These are phyloP conservation scores for Gymnopilus dilepis DNA, from an alignment of 768 basidiomycete species.

Conservation along the genomic window DNA sequence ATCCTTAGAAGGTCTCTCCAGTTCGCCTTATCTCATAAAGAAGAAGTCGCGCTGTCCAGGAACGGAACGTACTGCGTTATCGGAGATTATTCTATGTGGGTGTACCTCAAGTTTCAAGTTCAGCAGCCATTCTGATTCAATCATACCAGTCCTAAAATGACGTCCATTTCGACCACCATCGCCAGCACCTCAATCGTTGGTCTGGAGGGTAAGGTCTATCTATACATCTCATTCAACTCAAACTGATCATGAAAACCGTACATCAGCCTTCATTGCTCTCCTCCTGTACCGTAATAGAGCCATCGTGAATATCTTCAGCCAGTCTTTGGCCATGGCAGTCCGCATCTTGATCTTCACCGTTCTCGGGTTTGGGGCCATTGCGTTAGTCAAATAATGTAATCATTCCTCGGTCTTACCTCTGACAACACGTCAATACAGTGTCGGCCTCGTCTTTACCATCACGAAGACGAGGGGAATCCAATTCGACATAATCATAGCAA, in stretches of 20 bases:
- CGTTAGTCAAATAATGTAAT: slow-evolving; percentile 21
- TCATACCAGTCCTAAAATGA: slow-evolving; percentile 31
- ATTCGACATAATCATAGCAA: slow-evolving; percentile 36
- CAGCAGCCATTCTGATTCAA: background rate
- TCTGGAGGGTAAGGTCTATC: slow-evolving; percentile 30
- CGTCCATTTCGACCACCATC: slow-evolving; percentile 31
- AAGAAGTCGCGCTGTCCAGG: slow-evolving; percentile 28
- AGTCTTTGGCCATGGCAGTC: slow-evolving; percentile 34
- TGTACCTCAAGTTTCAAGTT: background rate
- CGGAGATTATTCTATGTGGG: slow-evolving; percentile 25
- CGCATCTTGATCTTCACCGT: slow-evolving; percentile 35
- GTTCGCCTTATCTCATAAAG: slow-evolving; percentile 31
- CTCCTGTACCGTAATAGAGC: slow-evolving; percentile 34
- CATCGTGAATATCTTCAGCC: slow-evolving; percentile 28
- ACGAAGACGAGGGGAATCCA: slow-evolving; percentile 29
- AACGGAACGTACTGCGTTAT: slow-evolving; percentile 38
- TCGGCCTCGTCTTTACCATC: slow-evolving; percentile 31
- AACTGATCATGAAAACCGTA: background rate
- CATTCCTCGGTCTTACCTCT: background rate
- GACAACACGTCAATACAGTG: slow-evolving; percentile 17
- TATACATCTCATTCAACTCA: background rate
- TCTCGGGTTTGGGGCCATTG: slow-evolving; percentile 22
- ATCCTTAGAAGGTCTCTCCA: slow-evolving; percentile 10
- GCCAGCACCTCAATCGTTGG: slow-evolving; percentile 27
- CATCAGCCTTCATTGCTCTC: slow-evolving; percentile 25